Conservation (phyloP, 148 eudicot species). For the Fallopia convolvulus region DNA sequence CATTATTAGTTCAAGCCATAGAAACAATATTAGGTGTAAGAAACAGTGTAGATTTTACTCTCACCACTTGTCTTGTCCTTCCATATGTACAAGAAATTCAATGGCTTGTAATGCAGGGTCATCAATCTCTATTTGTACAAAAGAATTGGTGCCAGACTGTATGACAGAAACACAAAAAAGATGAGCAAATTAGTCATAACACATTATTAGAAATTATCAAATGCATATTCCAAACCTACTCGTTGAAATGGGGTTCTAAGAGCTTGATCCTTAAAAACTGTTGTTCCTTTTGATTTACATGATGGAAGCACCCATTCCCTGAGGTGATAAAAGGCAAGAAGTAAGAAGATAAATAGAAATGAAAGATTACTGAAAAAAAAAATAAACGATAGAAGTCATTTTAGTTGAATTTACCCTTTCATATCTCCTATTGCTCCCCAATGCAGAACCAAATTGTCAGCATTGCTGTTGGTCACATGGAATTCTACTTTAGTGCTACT, state of each 20-base stretch:
- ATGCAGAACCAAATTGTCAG: constrained; percentile 59
- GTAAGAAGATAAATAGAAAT: neutral
- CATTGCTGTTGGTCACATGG: constrained; percentile 42
- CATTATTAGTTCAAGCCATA: neutral
- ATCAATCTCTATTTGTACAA: constrained; percentile 66
- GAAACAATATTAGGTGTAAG: neutral
- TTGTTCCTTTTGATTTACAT: constrained; percentile 64
- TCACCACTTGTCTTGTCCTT: constrained; percentile 76
- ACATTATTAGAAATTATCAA: neutral
- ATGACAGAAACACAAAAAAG: constrained; percentile 17
- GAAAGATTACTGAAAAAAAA: neutral
- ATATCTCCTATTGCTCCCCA: constrained; percentile 69
- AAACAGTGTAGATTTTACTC: constrained; percentile 8
- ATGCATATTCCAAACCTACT: constrained; percentile 31
- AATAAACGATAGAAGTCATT: neutral
- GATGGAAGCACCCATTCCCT: constrained; percentile 82
- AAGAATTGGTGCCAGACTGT: constrained; percentile 68
- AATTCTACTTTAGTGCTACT: constrained; percentile 46
- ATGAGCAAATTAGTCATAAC: neutral
- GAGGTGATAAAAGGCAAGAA: constrained; percentile 1
- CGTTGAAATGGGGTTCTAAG: constrained; percentile 75
- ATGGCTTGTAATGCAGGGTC: constrained; percentile 79
- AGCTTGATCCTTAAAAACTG: constrained; percentile 57
- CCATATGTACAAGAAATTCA: constrained; percentile 82
- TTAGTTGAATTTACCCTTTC: constrained; percentile 37